Evolutionary conservation across 2,329 filamentous ascomycete species (phyloP).

Genomic region (Ceratocystis cubensis): DNA sequence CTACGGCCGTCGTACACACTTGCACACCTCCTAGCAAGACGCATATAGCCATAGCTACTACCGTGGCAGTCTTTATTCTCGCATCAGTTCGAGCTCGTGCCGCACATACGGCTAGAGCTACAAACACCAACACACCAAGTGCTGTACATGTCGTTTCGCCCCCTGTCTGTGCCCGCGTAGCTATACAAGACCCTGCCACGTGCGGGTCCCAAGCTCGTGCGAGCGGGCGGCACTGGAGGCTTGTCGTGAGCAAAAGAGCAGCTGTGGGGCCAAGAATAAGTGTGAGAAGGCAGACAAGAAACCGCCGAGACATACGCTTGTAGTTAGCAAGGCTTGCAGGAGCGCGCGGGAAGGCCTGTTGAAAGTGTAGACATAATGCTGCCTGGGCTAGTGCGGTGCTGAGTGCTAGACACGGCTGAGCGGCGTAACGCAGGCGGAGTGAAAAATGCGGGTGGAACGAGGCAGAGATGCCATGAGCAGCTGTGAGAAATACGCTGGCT

Average conservation of each 20-base stretch:
- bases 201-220: conserved; percentile 29
- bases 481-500: neutral
- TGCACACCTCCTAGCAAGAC: neutral
- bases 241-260: conserved; percentile 27
- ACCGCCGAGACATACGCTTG: conserved; percentile 25
- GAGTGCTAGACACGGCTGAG: conserved; percentile 29
- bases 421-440: conserved; percentile 29
- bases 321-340: neutral
- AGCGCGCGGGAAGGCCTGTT: conserved; percentile 23
- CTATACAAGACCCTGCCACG: conserved; percentile 28
- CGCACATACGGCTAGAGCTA: conserved; percentile 29
- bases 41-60: conserved; percentile 13
- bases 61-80: conserved; percentile 17
- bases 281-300: conserved; percentile 27
- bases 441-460: conserved; percentile 22
- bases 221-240: conserved; percentile 31
- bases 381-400: conserved; percentile 30
- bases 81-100: conserved; percentile 15
- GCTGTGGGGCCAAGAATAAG: conserved; percentile 28
- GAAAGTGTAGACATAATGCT: conserved; percentile 30
- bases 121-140: conserved; percentile 29
- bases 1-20: conserved; percentile 19
- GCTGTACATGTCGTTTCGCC: conserved; percentile 30
- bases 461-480: neutral
- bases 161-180: conserved; percentile 26